Percentiles rank a stretch among this genome's conserved stretches.
Evolutionary conservation across 257 asterid genomes (phyloP).

Genomic region (Solanum pennellii): DNA sequence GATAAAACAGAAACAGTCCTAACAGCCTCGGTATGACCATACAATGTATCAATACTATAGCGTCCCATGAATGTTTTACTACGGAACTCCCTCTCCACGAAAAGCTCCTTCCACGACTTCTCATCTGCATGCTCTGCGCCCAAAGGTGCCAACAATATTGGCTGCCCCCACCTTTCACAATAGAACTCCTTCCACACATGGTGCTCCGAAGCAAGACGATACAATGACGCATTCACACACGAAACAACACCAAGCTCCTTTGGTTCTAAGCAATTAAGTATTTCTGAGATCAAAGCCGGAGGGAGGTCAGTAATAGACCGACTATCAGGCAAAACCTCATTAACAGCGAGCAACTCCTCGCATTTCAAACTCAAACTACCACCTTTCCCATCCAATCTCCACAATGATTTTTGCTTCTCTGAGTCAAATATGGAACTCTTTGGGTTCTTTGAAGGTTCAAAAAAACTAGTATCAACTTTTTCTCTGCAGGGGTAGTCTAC

Average conservation of each 20-base stretch:
- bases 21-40: conserved; percentile 90
- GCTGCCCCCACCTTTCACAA: conserved; percentile 90
- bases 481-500: conserved; percentile 15
- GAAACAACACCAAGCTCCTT: conserved; percentile 83
- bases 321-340: conserved; percentile 15
- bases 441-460: conserved; percentile 1
- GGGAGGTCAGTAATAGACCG: conserved; percentile 73
- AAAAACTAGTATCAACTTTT: conserved; percentile 18
- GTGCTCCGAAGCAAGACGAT: conserved; percentile 69
- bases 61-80: conserved; percentile 87
- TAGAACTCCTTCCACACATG: conserved; percentile 87
- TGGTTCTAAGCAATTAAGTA: conserved; percentile 73
- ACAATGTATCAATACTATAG: conserved; percentile 55
- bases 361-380: conserved; percentile 7
- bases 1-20: conserved; percentile 60
- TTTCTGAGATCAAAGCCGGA: conserved; percentile 61
- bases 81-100: conserved; percentile 82
- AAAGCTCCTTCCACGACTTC: conserved; percentile 85
- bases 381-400: conserved; percentile 14
- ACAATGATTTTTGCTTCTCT: conserved; percentile 11
- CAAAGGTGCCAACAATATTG: conserved; percentile 16
- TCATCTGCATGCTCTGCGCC: conserved; percentile 38
- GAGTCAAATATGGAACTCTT: conserved; percentile 7
- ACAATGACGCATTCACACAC: conserved; percentile 61
- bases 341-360: conserved; percentile 6